Evolutionary conservation across 2,329 filamentous ascomycete species (phyloP).

Genomic region (Cordyceps tenuipes): DNA sequence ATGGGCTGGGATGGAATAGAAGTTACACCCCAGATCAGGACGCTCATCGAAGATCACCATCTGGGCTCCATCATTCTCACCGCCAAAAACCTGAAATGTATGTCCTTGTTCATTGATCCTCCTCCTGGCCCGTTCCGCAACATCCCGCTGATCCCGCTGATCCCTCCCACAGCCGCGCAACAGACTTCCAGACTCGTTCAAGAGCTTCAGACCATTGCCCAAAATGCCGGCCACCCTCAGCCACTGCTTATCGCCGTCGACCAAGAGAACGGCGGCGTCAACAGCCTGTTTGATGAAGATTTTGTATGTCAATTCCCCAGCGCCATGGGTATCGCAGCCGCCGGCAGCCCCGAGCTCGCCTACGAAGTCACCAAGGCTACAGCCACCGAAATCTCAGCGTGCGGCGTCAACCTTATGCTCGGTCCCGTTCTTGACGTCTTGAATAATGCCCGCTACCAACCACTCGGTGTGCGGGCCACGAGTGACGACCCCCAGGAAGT

Average conservation of each 20-base stretch:
- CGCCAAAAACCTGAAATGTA: constrained; percentile 79
- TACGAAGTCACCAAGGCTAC: constrained; percentile 90
- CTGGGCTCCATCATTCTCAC: constrained; percentile 81
- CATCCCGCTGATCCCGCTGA: constrained; percentile 17
- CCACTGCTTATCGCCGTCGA: constrained; percentile 87
- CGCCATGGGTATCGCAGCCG: constrained; percentile 93
- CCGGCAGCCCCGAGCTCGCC: constrained; percentile 74
- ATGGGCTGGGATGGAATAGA: constrained; percentile 83
- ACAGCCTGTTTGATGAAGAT: constrained; percentile 91
- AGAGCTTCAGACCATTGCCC: constrained; percentile 86
- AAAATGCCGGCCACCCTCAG: constrained; percentile 79
- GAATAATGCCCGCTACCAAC: constrained; percentile 86
- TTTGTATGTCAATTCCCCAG: constrained; percentile 95
- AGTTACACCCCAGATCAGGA: constrained; percentile 73
- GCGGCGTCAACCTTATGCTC: constrained; percentile 92
- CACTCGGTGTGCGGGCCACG: constrained; percentile 78
- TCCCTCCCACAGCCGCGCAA: constrained; percentile 61
- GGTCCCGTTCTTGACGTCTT: constrained; percentile 90
- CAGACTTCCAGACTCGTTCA: constrained; percentile 82
- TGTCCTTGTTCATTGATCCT: constrained; percentile 18
- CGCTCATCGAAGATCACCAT: constrained; percentile 74
- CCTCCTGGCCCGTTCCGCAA: background rate
- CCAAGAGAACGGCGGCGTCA: constrained; percentile 97
- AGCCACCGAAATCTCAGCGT: constrained; percentile 82
- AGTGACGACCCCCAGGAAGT: constrained; percentile 94